These are phyloP conservation scores for Toxoplasma gondii DNA, from an alignment of 169 alveolate genomes.

Conservation along the genomic window DNA sequence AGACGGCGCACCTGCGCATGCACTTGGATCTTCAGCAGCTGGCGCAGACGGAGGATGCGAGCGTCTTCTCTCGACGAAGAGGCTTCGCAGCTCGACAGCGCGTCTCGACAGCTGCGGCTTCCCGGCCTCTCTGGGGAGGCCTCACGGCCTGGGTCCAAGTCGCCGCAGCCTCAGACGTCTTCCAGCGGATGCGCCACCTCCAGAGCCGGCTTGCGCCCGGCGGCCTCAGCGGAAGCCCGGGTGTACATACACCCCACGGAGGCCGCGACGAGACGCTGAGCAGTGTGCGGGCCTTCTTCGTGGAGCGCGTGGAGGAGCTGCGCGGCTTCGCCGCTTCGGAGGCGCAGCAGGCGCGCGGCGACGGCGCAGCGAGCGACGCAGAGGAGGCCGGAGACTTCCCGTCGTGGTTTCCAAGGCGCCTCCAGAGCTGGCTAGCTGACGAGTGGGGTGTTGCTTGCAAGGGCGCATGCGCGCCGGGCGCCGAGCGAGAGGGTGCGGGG, in stretches of 20 bases:
- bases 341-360: background rate
- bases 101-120: conserved; percentile 1
- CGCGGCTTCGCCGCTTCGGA: background rate
- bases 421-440: background rate
- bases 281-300: background rate
- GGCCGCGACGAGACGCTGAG: background rate
- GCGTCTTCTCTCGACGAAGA: background rate
- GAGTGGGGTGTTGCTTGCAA: background rate
- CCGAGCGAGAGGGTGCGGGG: background rate
- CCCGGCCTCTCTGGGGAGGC: background rate
- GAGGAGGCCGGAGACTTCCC: background rate
- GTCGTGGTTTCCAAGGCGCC: background rate
- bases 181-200: background rate
- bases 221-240: background rate
- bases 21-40: background rate
- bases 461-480: background rate
- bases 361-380: background rate
- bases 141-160: background rate
- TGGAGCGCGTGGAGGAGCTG: background rate
- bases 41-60: background rate
- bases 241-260: background rate
- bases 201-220: background rate
- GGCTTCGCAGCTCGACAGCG: background rate
- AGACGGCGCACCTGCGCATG: background rate
- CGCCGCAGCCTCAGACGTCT: background rate